Evolutionary conservation across 768 basidiomycete genomes (phyloP), one percentile per base, ranked within the genome.

Genomic region (Lepiota subincarnata): DNA sequence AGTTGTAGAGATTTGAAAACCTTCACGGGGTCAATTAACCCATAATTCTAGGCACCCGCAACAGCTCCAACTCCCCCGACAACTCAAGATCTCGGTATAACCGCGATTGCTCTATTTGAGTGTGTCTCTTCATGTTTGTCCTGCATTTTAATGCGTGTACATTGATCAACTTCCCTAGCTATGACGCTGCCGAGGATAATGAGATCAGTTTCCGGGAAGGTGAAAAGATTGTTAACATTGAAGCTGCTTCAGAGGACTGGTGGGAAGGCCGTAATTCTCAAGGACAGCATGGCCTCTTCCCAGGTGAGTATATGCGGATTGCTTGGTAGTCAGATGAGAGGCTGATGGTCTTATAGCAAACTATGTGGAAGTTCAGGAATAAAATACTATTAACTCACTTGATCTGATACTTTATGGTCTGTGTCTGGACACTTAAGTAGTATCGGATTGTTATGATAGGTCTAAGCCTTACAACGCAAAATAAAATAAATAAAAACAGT

Each of bases 101-200:
- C 72, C 13, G 87, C 86, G 1, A 64, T 87, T 26, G 86, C 85
- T 0, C 60, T 86, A 3, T 92, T 89, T 64, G 86, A 84, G 87
- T 91, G 62, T 60, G 85, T 73, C 26, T 35, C n/a, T n/a, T n/a
- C 6, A 35, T 35, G 34, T 13, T 28, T 24, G 26, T 42, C 20
- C 16, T 8, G 14, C 2, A 8, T n/a, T 7, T 48, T 48, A 40
- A 40, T 43, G 24, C 53, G 7, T 58, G 42, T 40, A 47, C 6
- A 38, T 26, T 44, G n/a, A 47, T 18, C 35, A n/a, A 12, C 50
- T 16, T 31, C 12, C 50, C 6, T 45, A 94, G 90, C 58, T 96
- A 95, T 62, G 90, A 92, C 8, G 91, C 94, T 0, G 82, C 82
- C 0, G 94, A 97, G 64, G 92, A 93, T 59, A 97, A 98, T 63